A percentile compares a stretch with the other conserved stretches of the same genome.
These are phyloP conservation scores for Trifolium repens DNA, from an alignment of 306 rosid genomes.

Conservation along the genomic window DNA sequence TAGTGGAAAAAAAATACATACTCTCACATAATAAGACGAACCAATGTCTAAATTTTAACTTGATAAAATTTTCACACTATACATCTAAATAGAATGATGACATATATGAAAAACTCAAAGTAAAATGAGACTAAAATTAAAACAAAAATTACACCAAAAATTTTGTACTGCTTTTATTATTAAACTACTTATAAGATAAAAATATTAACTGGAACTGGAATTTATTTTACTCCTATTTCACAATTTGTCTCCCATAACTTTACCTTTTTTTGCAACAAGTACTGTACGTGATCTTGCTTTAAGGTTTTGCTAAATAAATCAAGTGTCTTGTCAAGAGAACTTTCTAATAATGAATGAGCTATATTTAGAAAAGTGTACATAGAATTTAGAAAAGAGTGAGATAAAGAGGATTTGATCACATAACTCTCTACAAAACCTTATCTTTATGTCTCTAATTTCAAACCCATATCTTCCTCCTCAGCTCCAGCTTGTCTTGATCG, in stretches of 20 bases:
- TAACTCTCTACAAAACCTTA: constrained; percentile 40
- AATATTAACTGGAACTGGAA: too few relatives aligned
- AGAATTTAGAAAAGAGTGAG: constrained; percentile 30
- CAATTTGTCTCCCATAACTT: neutral
- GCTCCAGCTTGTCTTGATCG: constrained; percentile 34
- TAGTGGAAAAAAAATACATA: too few relatives aligned
- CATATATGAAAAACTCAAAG: too few relatives aligned
- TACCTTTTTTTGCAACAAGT: neutral
- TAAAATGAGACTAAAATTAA: too few relatives aligned
- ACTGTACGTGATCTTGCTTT: constrained; percentile 32
- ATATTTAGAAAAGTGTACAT: constrained; percentile 17
- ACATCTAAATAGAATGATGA: too few relatives aligned
- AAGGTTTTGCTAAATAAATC: constrained; percentile 39
- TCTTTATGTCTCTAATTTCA: constrained; percentile 43
- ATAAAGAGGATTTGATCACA: neutral
- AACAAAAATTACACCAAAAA: too few relatives aligned
- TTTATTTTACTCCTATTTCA: neutral
- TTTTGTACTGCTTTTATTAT: too few relatives aligned
- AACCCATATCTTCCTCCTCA: constrained; percentile 42
- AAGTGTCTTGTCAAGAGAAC: constrained; percentile 38
- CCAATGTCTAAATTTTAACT: too few relatives aligned
- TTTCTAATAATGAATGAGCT: constrained; percentile 36
- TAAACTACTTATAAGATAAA: too few relatives aligned
- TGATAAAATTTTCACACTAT: too few relatives aligned
- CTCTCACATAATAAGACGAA: too few relatives aligned